These are phyloP conservation scores for Vitis hybrid DNA, from an alignment of 177 flowering plant species.

Conservation along the genomic window DNA sequence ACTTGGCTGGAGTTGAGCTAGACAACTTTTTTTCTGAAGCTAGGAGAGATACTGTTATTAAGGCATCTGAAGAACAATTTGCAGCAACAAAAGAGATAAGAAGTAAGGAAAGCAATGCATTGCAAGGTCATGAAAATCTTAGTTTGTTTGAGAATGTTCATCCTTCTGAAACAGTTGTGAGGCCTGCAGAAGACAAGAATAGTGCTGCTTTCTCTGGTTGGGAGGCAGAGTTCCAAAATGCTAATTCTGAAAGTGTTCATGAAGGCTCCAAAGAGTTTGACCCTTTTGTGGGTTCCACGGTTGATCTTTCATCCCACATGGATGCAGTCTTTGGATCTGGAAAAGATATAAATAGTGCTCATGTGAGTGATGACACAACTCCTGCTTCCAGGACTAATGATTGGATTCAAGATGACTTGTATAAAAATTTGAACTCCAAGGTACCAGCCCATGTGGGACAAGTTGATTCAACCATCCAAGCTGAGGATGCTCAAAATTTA, in stretches of 20 bases:
- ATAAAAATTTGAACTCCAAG: slow-evolving; percentile 20
- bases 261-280: slow-evolving; percentile 28
- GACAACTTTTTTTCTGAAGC: slow-evolving; percentile 44
- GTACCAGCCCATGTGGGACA: slow-evolving; percentile 12
- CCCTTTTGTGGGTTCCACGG: slow-evolving; percentile 29
- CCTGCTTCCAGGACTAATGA: slow-evolving; percentile 25
- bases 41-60: slow-evolving; percentile 15
- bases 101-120: slow-evolving; percentile 17
- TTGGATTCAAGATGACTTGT: slow-evolving; percentile 35
- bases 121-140: slow-evolving; percentile 27
- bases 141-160: slow-evolving; percentile 45
- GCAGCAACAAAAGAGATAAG: not conserved
- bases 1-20: slow-evolving; percentile 50
- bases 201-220: slow-evolving; percentile 49
- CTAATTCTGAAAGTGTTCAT: slow-evolving; percentile 30
- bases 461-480: slow-evolving; percentile 4
- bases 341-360: slow-evolving; percentile 21
- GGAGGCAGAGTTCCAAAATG: slow-evolving; percentile 67
- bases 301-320: slow-evolving; percentile 36
- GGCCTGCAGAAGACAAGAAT: slow-evolving; percentile 20
- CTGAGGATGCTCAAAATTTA: slow-evolving; percentile 9
- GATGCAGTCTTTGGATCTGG: slow-evolving; percentile 34
- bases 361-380: slow-evolving; percentile 15
- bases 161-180: slow-evolving; percentile 24
- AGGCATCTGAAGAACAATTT: slow-evolving; percentile 20